A percentile compares a stretch with the other conserved stretches of the same genome.
Conservation (phyloP, 352 stramenopile genomes). For the Phytopythium vexans region DNA sequence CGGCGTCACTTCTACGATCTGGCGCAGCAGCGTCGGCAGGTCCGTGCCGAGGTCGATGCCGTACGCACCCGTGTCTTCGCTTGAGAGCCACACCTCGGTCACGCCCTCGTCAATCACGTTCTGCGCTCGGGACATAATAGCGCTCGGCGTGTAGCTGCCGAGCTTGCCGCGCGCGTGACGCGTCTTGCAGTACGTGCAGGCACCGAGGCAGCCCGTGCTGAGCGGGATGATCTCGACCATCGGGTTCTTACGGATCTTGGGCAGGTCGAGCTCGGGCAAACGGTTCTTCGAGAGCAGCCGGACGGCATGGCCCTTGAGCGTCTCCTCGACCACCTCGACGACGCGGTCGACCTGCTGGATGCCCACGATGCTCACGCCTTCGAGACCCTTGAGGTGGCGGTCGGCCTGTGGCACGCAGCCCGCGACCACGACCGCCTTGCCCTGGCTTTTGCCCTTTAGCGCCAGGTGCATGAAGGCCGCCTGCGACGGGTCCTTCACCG, state of each 20-base stretch:
- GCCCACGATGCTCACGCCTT: constrained; percentile 85
- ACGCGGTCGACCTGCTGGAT: constrained; percentile 91
- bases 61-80: constrained; percentile 91
- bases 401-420: constrained; percentile 91
- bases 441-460: constrained; percentile 65
- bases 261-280: constrained; percentile 84
- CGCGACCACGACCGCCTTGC: constrained; percentile 88
- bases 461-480: constrained; percentile 89
- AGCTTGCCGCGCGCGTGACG: constrained; percentile 89
- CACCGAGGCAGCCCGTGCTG: constrained; percentile 89
- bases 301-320: constrained; percentile 88
- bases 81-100: constrained; percentile 91
- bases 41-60: constrained; percentile 87
- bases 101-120: constrained; percentile 77
- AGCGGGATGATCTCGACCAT: constrained; percentile 92
- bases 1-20: constrained; percentile 63
- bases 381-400: constrained; percentile 75
- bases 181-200: constrained; percentile 94
- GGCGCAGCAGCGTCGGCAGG: constrained; percentile 62
- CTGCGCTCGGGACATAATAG: constrained; percentile 65
- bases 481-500: constrained; percentile 92
- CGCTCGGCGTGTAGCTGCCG: constrained; percentile 82
- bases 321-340: constrained; percentile 90
- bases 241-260: constrained; percentile 91
- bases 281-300: constrained; percentile 77